Evolutionary conservation across 2,329 filamentous ascomycete species (phyloP), one percentile per base, ranked within the genome.

Genomic region (Graphilbum fragrans): DNA sequence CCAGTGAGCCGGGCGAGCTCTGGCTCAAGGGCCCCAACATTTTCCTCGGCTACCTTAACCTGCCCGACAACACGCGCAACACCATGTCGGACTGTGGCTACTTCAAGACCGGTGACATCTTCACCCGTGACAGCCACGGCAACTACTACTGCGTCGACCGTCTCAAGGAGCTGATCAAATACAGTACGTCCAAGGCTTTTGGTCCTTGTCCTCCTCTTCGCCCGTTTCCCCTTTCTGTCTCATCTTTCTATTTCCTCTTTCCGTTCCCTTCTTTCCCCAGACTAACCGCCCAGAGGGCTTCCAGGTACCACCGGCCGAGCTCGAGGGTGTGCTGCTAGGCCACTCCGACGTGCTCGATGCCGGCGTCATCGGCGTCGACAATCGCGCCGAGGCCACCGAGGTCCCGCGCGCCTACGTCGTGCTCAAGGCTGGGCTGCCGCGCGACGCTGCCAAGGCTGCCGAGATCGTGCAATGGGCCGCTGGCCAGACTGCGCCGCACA

Each of bases 61-160:
- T 83, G 43, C 72, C 77, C 0, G 73, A 81, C 47, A 75, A 80
- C 3, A 86, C 85, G 3, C 66, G 65, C 3, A 78, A 85, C 36
- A 78, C 82, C 0, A 77, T 92, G 46, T 83, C 82, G 3, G 50
- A 65, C 0, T 86, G 93, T 49, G 86, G 86, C 1, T 95, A 79
- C 66, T 94, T 94, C 70, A 88, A 81, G 60, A 94, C 88, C 0
- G 88, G 88, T 2, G 88, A 95, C 53, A 78, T 94, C 21, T 84
- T 86, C 4, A 79, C 84, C 49, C 75, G 84, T 52, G 85, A 94
- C 54, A 64, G 71, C 36, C 70, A 83, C 38, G 83, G 83, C 23
- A 85, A 93, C 55, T 85, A 93, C 53, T 94, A 80, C 65, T 90
- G 94, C 56, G 94, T 88, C 1, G 88, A 95, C 55, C 80, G 87